phyloP scores from a whole-genome alignment of 345 rosid species.

The Excoecaria agallocha region DNA sequence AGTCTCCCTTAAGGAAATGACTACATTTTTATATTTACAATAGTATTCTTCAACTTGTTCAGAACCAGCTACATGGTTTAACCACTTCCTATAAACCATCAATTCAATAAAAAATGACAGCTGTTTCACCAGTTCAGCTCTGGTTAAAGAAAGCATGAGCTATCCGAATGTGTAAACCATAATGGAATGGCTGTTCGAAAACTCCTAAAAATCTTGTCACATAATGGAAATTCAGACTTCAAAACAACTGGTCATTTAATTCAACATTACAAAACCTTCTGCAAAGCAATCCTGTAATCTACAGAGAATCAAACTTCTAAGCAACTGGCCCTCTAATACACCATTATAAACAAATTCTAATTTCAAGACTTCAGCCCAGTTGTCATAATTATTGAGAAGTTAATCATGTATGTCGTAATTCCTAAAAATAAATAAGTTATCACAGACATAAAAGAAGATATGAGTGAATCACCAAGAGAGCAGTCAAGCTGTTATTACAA shows the following conservation, averaged over 20 bases:
- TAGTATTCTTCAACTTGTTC: neutral
- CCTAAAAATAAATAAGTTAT: neutral
- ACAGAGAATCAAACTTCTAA: neutral
- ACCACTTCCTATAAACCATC: too few species aligned
- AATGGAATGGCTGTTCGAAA: neutral
- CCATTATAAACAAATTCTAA: neutral
- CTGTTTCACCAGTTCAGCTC: neutral
- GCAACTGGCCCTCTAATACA: neutral
- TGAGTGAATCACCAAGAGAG: neutral
- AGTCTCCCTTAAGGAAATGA: neutral
- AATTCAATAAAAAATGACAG: neutral
- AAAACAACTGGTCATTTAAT: too few species aligned
- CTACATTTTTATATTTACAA: neutral
- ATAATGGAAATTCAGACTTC: too few species aligned
- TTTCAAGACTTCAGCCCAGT: neutral
- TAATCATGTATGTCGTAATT: neutral
- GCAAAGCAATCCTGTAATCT: neutral
- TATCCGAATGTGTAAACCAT: neutral
- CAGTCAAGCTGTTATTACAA: neutral
- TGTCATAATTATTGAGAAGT: neutral
- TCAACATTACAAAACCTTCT: neutral
- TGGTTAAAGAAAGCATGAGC: too few species aligned
- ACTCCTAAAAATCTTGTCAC: too few species aligned
- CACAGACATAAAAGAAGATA: neutral
- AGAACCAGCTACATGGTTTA: neutral